A percentile compares a stretch with the other conserved stretches of the same genome.
Conservation (phyloP, 208 protist genomes). For the Acanthamoeba quina region DNA sequence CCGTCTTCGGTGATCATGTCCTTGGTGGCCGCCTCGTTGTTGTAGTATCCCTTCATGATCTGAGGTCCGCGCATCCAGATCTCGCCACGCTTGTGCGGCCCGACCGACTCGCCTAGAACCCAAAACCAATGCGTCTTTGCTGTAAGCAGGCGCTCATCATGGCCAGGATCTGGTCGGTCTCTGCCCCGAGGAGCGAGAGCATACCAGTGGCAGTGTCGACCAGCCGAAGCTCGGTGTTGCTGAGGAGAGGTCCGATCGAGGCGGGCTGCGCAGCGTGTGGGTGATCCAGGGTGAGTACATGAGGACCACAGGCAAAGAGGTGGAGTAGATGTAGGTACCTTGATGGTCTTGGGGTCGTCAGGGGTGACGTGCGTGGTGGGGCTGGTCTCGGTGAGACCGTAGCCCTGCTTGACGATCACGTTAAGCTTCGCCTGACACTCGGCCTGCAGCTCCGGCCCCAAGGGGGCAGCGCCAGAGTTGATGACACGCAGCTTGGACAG, state of each 20-base stretch:
- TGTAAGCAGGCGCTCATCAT: background rate
- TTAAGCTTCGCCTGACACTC: constrained; percentile 21
- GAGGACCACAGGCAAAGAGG: too few species aligned
- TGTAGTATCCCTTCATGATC: constrained; percentile 63
- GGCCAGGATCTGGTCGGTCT: background rate
- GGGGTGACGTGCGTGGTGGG: constrained; percentile 80
- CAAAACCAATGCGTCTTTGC: background rate
- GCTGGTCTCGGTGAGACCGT: constrained; percentile 91
- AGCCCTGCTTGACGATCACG: constrained; percentile 86
- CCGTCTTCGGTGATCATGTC: constrained; percentile 51
- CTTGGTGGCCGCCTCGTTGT: constrained; percentile 43
- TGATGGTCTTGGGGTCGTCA: background rate
- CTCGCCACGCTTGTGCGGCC: constrained; percentile 24
- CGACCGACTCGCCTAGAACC: constrained; percentile 45
- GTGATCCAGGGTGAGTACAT: background rate
- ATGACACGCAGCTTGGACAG: constrained; percentile 26
- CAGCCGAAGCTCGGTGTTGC: constrained; percentile 1
- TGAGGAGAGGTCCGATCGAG: background rate
- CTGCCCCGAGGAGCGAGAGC: background rate
- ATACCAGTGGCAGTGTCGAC: constrained; percentile 11
- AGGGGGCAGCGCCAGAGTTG: constrained; percentile 88
- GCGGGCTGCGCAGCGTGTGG: background rate
- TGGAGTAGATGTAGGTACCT: background rate
- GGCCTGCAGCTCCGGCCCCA: constrained; percentile 82
- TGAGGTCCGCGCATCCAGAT: constrained; percentile 47